These are phyloP conservation scores for Eutrema heterophyllum DNA, from an alignment of 345 rosid species.

Conservation along the genomic window DNA sequence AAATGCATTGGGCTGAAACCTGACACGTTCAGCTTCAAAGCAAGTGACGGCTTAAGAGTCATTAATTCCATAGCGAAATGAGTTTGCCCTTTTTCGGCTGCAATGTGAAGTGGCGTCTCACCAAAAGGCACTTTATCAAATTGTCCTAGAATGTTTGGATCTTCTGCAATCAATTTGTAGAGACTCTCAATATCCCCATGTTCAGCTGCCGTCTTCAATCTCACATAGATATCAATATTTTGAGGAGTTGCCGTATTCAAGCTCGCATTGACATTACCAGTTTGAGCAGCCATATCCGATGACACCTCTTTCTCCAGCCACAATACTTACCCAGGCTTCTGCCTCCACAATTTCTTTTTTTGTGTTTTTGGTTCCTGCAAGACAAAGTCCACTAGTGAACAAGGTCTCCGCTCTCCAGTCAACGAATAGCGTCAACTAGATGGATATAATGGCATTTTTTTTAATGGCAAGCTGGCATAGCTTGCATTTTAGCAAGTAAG, in stretches of 20 bases:
- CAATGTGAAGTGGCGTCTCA: constrained; percentile 37
- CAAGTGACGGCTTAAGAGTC: constrained; percentile 25
- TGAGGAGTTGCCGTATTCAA: too few species aligned
- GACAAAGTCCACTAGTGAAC: too few species aligned
- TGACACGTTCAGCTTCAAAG: constrained; percentile 21
- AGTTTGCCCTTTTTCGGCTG: constrained; percentile 24
- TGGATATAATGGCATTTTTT: too few species aligned
- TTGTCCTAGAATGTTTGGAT: constrained; percentile 21
- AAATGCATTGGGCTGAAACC: constrained; percentile 32
- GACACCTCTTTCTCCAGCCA: too few species aligned
- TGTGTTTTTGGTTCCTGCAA: too few species aligned
- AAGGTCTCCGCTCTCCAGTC: too few species aligned
- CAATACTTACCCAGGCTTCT: too few species aligned
- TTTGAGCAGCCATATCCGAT: not conserved
- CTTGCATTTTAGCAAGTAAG: too few species aligned
- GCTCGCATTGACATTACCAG: not conserved
- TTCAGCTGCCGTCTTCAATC: not conserved
- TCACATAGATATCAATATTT: too few species aligned
- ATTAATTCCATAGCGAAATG: constrained; percentile 30
- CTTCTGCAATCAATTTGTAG: not conserved
- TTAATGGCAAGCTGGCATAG: too few species aligned
- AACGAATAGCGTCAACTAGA: too few species aligned
- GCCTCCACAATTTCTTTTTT: too few species aligned
- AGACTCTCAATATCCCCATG: not conserved
- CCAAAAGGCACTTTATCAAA: constrained; percentile 3